Evolutionary conservation across 1,284 basidiomycete genomes (phyloP), one percentile per base, ranked within the genome.

Genomic region (Violaceomyces palustris): DNA sequence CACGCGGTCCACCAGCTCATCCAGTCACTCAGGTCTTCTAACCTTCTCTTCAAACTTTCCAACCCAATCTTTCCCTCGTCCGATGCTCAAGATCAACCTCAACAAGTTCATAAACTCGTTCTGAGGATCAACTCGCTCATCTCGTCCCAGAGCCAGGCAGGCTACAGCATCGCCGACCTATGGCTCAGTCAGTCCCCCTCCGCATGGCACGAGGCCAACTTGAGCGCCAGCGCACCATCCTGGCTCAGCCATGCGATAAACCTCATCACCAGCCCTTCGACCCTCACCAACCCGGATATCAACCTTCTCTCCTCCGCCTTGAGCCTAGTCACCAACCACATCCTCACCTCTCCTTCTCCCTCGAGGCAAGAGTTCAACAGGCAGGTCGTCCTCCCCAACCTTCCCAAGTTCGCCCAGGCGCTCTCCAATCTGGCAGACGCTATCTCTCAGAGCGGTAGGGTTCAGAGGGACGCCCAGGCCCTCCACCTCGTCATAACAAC

Each of bases 341-440:
- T 50, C 45, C 57, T 43, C 17, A 35, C 42, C 24, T 50, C 54
- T 25, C 36, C 42, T 36, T 42, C 50, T 12, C 44, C 56, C 12
- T 29, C 48, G 1, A 40, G 48, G 28, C 56, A 54, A 21, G 64
- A 66, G 34, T 66, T 58, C 33, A 47, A 61, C 35, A 51, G 64
- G 17, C 53, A 58, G 19, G 53, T 66, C 0, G 61, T 57, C 26
- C 44, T 50, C 8, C 64, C 64, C 2, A 45, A 54, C 26, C 40
- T 66, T 3, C 39, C 52, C 15, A 58, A 57, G 29, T 26, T 54
- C 8, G 45, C 38, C 7, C 11, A 32, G 0, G 50, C 41, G 1
- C 37, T 58, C n/a, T 6, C 21, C 15, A 11, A 40, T 45, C 0
- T 48, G 49, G 42, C 40, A 15, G 9, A 17, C 31, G 14, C 17